Percentiles rank a stretch among this genome's conserved stretches.
These are phyloP conservation scores for Phytophthora constricta DNA, from an alignment of 352 stramenopile species.

Conservation along the genomic window DNA sequence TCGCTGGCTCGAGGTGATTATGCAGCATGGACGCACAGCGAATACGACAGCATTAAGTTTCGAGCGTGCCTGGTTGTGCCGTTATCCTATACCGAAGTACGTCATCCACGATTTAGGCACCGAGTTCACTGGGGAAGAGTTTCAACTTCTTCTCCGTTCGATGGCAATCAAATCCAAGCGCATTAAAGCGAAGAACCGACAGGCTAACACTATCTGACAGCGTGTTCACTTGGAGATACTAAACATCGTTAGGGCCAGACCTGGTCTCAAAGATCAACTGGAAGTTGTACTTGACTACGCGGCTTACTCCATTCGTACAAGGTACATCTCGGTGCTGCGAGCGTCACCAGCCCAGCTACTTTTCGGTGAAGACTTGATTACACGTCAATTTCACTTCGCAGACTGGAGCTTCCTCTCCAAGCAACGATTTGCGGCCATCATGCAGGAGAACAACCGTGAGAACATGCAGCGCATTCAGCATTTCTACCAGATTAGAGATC, in stretches of 20 bases:
- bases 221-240: slow-evolving; percentile 19
- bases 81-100: not conserved
- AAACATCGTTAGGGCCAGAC: slow-evolving; percentile 4
- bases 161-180: slow-evolving; percentile 14
- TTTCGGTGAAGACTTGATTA: slow-evolving; percentile 21
- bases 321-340: slow-evolving; percentile 14
- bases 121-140: slow-evolving; percentile 16
- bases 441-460: slow-evolving; percentile 24
- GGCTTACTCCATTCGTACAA: slow-evolving; percentile 8
- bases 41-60: slow-evolving; percentile 11
- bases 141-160: not conserved
- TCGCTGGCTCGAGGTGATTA: slow-evolving; percentile 15
- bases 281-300: slow-evolving; percentile 14
- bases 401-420: slow-evolving; percentile 25
- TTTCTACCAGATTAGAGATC: slow-evolving; percentile 13
- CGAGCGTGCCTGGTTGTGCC: slow-evolving; percentile 13
- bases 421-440: slow-evolving; percentile 4
- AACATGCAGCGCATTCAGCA: slow-evolving; percentile 11
- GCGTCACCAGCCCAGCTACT: slow-evolving; percentile 14
- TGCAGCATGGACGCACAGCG: not conserved
- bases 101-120: slow-evolving; percentile 12
- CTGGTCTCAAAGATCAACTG: slow-evolving; percentile 9
- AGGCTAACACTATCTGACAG: slow-evolving; percentile 22
- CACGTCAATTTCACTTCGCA: slow-evolving; percentile 4
- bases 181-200: slow-evolving; percentile 13